These are phyloP conservation scores for Centrapalus pauciflorus DNA, from an alignment of 129 eudicot species.

Conservation along the genomic window DNA sequence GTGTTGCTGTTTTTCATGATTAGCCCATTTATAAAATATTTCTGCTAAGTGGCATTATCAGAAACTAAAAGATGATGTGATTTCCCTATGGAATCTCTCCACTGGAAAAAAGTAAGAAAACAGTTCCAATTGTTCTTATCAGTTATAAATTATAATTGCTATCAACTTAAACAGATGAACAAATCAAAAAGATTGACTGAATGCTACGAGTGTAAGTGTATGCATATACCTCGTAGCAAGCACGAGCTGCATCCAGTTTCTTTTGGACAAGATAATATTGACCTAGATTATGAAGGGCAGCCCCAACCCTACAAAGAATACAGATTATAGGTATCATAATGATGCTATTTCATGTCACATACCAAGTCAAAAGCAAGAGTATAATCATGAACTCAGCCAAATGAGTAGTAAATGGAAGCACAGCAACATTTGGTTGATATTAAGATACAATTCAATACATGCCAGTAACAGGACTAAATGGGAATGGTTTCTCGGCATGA, in stretches of 20 bases:
- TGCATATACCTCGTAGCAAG: slow-evolving; percentile 73
- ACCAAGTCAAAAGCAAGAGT: background rate
- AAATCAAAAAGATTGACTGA: background rate
- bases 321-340: background rate
- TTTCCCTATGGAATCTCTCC: no score
- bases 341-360: background rate
- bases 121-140: no score
- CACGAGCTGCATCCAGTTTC: slow-evolving; percentile 61
- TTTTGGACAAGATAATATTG: slow-evolving; percentile 70
- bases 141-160: no score
- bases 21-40: no score
- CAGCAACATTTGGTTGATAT: background rate
- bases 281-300: slow-evolving; percentile 94
- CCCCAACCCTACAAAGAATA: slow-evolving; percentile 67
- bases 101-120: no score
- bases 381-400: no score
- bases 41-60: no score
- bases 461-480: slow-evolving; percentile 1
- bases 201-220: background rate
- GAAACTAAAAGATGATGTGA: no score
- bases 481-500: background rate
- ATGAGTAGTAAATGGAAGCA: background rate
- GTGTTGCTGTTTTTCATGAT: no score
- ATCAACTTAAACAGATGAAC: background rate
- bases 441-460: background rate